Conservation (phyloP, 208 protist genomes). For the Naegleria fowleri region DNA sequence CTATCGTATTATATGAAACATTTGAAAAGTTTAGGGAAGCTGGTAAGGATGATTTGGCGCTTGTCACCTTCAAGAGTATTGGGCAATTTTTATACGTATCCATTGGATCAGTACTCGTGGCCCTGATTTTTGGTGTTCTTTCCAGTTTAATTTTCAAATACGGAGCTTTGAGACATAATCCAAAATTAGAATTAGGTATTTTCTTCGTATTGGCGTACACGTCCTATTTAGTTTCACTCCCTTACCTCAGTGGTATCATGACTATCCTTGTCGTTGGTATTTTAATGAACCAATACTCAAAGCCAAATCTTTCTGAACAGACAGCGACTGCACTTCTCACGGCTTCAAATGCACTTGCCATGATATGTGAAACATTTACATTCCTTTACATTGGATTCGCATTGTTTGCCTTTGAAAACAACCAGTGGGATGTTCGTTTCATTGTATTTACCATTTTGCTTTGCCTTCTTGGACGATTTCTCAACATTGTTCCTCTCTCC, state of each 20-base stretch:
- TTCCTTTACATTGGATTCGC: conserved; percentile 55
- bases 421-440: neutral
- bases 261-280: conserved; percentile 61
- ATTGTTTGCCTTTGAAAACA: conserved; percentile 23
- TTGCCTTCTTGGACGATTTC: conserved; percentile 38
- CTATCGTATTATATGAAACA: conserved; percentile 43
- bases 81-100: conserved; percentile 38
- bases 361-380: conserved; percentile 48
- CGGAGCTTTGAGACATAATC: conserved; percentile 19
- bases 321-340: neutral
- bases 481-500: conserved; percentile 47
- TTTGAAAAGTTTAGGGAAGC: conserved; percentile 5
- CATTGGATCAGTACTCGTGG: conserved; percentile 41
- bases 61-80: conserved; percentile 16
- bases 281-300: conserved; percentile 51
- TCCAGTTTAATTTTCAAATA: conserved; percentile 41
- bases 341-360: conserved; percentile 42
- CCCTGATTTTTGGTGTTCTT: conserved; percentile 27
- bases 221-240: conserved; percentile 47
- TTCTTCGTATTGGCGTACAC: conserved; percentile 51
- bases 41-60: neutral
- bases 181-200: conserved; percentile 42
- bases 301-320: conserved; percentile 25
- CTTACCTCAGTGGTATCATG: conserved; percentile 57
- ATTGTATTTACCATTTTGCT: conserved; percentile 15